Base-by-base conservation (phyloP, 23 red algal genomes). In the Cyanidium caldarium region DNA sequence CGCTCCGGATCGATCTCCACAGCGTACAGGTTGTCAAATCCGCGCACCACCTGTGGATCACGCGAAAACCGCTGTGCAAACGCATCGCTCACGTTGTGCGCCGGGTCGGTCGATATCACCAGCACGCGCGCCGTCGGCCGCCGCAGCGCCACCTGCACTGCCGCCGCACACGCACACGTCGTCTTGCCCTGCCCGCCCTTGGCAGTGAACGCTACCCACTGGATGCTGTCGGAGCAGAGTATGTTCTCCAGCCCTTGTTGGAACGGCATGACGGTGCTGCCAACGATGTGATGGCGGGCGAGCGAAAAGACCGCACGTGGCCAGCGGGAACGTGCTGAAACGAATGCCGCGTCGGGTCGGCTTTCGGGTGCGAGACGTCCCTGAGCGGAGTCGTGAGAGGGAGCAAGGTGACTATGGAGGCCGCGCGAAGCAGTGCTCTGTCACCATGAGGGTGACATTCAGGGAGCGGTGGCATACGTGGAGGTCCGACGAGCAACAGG, bases 161-260 rank as follows among this genome's bases (percentile, higher is more conserved):
- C 92, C 19, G 87, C 19, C 2, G 92, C 74, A 35, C 81, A 88
- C 31, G 84, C 81, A 10, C 77, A 87, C 20, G 92, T 89, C 26
- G 92, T 98, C 70, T 98, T 98, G 19, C 92, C 92, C 25, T 87
- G 83, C 1, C 92, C 92, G 44, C 92, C 92, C 79, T 98, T 98
- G 40, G 83, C 92, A 23, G 77, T 78, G 46, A 98, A 84, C 69
- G 87, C 87, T 65, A 98, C 86, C 92, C 92, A 98, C 35, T 46
- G 39, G 2, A 73, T 7, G 2, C 12, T 73, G 2, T 73, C 30
- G 2, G 33, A 39, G 29, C 20, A 3, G 3, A 68, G 25, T 2
- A 68, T 19, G 37, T 68, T 68, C 37, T 31, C 31, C 2, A 68
- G 65, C 29, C 51, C 51, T 28, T 61, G n/a, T 10, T 28, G n/a